phyloP scores from a whole-genome alignment of 306 rosid genomes.

The Rosa multiflora region DNA sequence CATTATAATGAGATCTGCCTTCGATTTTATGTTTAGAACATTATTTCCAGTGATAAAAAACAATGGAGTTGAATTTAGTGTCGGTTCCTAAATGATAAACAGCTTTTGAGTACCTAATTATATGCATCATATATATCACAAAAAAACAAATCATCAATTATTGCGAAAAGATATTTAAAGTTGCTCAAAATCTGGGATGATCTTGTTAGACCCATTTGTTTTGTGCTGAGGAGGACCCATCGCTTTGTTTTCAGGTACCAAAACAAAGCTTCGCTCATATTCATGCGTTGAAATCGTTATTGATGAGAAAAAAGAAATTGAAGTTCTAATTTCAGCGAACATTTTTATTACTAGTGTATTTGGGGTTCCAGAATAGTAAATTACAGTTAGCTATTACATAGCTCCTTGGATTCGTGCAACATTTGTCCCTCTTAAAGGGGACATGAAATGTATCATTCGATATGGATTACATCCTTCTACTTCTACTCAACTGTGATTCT shows the following conservation, averaged over 20 bases:
- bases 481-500: too few species aligned
- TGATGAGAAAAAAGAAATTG: not conserved
- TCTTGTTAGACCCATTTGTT: slow-evolving; percentile 10
- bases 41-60: not conserved
- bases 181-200: slow-evolving; percentile 16
- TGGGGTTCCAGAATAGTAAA: not conserved
- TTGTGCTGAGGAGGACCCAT: slow-evolving; percentile 17
- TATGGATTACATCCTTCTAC: not conserved
- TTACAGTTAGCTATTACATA: not conserved
- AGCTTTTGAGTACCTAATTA: not conserved
- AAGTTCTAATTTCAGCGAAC: not conserved
- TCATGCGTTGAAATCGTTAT: not conserved
- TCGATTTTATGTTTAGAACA: not conserved
- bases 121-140: not conserved
- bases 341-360: not conserved
- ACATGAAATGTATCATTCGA: not conserved
- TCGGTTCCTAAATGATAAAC: slow-evolving; percentile 19
- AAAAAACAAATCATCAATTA: slow-evolving; percentile 23
- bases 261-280: not conserved
- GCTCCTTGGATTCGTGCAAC: not conserved
- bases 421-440: not conserved
- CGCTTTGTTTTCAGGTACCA: not conserved
- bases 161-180: slow-evolving; percentile 13
- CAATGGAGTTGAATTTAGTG: slow-evolving; percentile 9
- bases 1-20: not conserved